A percentile compares a stretch with the other conserved stretches of the same genome.
phyloP scores from a whole-genome alignment of 306 rosid species.

The Cyclanthera cordifolia region DNA sequence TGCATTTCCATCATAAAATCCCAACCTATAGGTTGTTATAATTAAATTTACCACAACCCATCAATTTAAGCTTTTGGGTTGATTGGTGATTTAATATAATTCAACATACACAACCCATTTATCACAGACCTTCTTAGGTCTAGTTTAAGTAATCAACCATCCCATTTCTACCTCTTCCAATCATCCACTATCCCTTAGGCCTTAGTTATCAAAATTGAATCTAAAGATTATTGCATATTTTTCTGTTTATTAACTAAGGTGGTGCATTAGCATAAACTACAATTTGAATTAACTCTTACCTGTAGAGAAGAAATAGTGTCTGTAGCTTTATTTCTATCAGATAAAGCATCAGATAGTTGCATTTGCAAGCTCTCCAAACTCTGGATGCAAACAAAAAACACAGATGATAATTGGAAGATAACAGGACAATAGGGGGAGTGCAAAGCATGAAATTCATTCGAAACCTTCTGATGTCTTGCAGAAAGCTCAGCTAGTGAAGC shows the following conservation, averaged over 20 bases:
- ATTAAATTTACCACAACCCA: background rate
- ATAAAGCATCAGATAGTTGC: conserved; percentile 81
- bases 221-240: background rate
- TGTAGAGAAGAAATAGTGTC: conserved; percentile 82
- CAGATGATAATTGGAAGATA: background rate
- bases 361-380: conserved; percentile 81
- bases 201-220: background rate
- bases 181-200: background rate
- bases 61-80: no score
- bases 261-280: conserved; percentile 8
- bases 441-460: background rate
- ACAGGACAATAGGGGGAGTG: background rate
- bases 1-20: no score
- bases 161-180: background rate
- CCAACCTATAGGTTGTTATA: no score
- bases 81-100: no score
- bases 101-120: no score
- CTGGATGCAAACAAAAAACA: conserved; percentile 35
- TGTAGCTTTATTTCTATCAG: conserved; percentile 77
- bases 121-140: no score
- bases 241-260: background rate
- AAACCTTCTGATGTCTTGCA: conserved; percentile 78
- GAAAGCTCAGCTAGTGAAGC: conserved; percentile 78
- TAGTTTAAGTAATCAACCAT: background rate
- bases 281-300: conserved; percentile 36